Evolutionary conservation across 306 rosid species (phyloP), one percentile per base, ranked within the genome.

Genomic region (Citrullus colocynthis): DNA sequence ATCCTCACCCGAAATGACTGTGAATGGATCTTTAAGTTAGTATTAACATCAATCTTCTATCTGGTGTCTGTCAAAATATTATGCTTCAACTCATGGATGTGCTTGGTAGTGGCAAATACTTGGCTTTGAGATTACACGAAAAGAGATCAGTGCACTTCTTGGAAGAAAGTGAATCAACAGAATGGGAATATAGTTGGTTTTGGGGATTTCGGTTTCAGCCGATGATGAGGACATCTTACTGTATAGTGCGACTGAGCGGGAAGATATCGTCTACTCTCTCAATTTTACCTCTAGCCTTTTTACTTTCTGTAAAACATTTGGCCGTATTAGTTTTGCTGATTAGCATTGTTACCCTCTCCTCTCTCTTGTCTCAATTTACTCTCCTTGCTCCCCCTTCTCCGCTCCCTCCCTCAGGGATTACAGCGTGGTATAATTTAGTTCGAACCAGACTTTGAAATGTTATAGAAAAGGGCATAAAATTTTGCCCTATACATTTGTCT

Each of bases 1-100:
- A 74, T 88, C 98, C 20, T 91, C 96, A 6, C 89, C 97, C 9
- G 97, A 91, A 81, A 91, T 91, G 97, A 89, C 93, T 73, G 96
- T 90, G 74, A 91, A 94, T 78, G 97, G 97, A 74, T 94, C 93
- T 16, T 49, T 32, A 51, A 73, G 77, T 73, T 73, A 49, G 37
- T 49, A 72, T 51, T 73, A 49, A 61, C 56, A 73, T 51, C 28
- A 28, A 30, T 48, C 61, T 30, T 51, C 61, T 51, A 8, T 73
- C 77, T 49, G 75, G 57, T 44, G 77, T 30, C 24, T 28, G 42
- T 28, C 45, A 8, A 49, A 28, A 16, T 49, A 14, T 49, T 72
- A 16, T 73, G 77, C 44, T 48, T 24, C 3, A 41, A 48, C 76
- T 51, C 58, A 6, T 48, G 59, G 59, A 45, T 71, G 59, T 24